Percentiles rank a stretch among this genome's conserved stretches.
Evolutionary conservation across 2,329 filamentous ascomycete genomes (phyloP).

Genomic region (Raffaelea ambrosiae): DNA sequence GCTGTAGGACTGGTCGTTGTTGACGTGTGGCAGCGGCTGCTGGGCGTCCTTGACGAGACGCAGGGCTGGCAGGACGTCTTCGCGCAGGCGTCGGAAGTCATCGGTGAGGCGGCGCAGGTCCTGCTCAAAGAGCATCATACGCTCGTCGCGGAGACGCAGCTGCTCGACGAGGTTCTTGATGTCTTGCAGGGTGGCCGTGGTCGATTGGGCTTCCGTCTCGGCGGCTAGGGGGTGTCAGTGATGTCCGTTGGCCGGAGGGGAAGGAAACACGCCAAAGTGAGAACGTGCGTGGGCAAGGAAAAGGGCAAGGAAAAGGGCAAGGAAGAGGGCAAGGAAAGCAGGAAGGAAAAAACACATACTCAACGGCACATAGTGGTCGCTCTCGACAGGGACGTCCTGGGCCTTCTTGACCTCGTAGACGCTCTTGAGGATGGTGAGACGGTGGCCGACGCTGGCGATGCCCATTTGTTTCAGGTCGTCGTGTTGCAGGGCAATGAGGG

Average conservation of each 20-base stretch:
- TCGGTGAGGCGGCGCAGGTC: slow-evolving; percentile 78
- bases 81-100: slow-evolving; percentile 79
- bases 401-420: slow-evolving; percentile 95
- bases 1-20: slow-evolving; percentile 32
- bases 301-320: not conserved
- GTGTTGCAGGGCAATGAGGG: slow-evolving; percentile 78
- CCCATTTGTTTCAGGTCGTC: slow-evolving; percentile 95
- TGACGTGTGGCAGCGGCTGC: slow-evolving; percentile 65
- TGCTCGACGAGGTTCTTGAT: slow-evolving; percentile 86
- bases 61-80: slow-evolving; percentile 85
- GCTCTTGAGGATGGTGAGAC: slow-evolving; percentile 87
- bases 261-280: too few species aligned
- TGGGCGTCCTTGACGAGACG: slow-evolving; percentile 87
- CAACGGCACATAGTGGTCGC: slow-evolving; percentile 86
- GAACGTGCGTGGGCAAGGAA: not conserved
- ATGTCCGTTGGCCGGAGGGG: too few species aligned
- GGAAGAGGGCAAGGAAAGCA: too few species aligned
- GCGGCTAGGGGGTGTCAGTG: slow-evolving; percentile 60
- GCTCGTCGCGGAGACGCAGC: slow-evolving; percentile 80
- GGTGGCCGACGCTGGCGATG: slow-evolving; percentile 84
- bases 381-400: slow-evolving; percentile 83
- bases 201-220: slow-evolving; percentile 78
- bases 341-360: slow-evolving; percentile 50
- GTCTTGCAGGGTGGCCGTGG: slow-evolving; percentile 84
- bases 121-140: slow-evolving; percentile 73